Base-by-base conservation (phyloP, 352 stramenopile species). In the Phytophthora cajani region DNA sequence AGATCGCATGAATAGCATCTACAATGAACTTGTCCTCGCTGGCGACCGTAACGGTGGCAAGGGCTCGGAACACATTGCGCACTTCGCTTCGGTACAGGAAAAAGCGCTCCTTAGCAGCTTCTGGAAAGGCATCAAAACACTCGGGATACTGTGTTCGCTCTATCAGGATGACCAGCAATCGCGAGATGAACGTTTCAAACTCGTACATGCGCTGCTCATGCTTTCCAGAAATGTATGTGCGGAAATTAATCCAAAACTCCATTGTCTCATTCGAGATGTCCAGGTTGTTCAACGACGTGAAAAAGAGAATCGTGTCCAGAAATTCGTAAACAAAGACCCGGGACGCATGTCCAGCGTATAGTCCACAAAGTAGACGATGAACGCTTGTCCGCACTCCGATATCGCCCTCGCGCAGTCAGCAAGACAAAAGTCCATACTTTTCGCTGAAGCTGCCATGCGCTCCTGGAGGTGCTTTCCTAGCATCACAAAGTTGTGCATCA, bases 161-260 rank as follows among this genome's bases (percentile, higher is more conserved):
- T 42, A 94, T 74, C 16, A 94, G 55, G 56, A 93, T 90, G 53
- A 70, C 69, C n/a, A 93, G 60, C 51, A 94, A 64, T 7, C 85
- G 84, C 10, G 81, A 89, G 42, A 93, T 84, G 60, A 94, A 94
- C 3, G 78, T 69, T 56, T 93, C 85, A 60, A 92, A 93, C 11
- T 81, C 79, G 38, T 69, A 58, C 71, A 92, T 91, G 23, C 83
- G 83, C n/a, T 79, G 51, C 42, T 94, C 85, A 60, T 94, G 71
- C 62, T 94, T 94, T 42, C 87, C 87, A 9, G 82, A 92, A 33
- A 94, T 71, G 59, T 94, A 94, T 9, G 67, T 53, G 27, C 86
- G 79, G 38, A 94, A 93, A 40, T 90, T 79, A 67, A 94, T 90
- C 87, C 87, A 94, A 32, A 94, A 94, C 10, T 87, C 79, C 84